phyloP scores from a whole-genome alignment of 176 grass and related monocot genomes.

The Avena insularis region DNA sequence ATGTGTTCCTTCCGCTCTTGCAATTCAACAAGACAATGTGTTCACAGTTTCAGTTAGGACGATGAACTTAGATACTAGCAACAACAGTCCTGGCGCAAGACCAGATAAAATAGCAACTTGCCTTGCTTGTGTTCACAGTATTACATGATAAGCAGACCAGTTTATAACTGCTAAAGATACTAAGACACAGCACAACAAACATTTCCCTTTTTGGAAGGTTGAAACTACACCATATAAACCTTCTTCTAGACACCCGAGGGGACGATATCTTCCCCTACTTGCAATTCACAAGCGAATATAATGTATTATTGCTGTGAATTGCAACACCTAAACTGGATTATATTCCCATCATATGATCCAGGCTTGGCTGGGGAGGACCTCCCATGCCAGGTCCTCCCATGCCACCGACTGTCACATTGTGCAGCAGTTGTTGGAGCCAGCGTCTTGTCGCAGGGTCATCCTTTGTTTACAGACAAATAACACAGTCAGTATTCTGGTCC shows the following conservation, averaged over 20 bases:
- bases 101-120: slow-evolving; percentile 24
- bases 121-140: slow-evolving; percentile 19
- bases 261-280: slow-evolving; percentile 31
- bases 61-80: not conserved
- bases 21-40: not conserved
- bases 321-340: slow-evolving; percentile 35
- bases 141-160: slow-evolving; percentile 27
- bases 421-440: slow-evolving; percentile 84
- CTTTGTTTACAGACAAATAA: slow-evolving; percentile 40
- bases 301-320: slow-evolving; percentile 46
- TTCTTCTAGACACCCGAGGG: slow-evolving; percentile 36
- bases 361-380: slow-evolving; percentile 68
- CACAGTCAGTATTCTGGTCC: not conserved
- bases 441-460: slow-evolving; percentile 87
- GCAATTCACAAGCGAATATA: slow-evolving; percentile 30
- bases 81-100: slow-evolving; percentile 6
- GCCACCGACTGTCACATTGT: slow-evolving; percentile 67
- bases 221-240: slow-evolving; percentile 32
- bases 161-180: slow-evolving; percentile 13
- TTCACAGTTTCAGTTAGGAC: not conserved
- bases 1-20: not conserved
- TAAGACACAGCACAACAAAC: not conserved
- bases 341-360: slow-evolving; percentile 88
- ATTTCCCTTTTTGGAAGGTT: slow-evolving; percentile 17
- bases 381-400: slow-evolving; percentile 60